A percentile compares a stretch with the other conserved stretches of the same genome.
Evolutionary conservation across 1,284 basidiomycete species (phyloP).

Genomic region (Apiotrichum sp.): DNA sequence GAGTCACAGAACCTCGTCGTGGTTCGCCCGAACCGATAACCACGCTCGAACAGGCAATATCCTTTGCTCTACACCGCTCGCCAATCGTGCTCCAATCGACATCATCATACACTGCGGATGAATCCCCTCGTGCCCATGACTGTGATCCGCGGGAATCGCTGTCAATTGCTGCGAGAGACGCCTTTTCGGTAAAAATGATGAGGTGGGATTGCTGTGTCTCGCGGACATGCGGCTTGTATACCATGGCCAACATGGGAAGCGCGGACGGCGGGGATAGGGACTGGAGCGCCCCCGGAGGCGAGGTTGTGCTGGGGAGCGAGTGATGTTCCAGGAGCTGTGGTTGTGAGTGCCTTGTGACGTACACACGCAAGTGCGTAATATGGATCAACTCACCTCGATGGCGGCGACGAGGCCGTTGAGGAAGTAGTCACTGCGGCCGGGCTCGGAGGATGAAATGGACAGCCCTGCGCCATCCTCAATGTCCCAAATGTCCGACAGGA

Average conservation of each 20-base stretch:
- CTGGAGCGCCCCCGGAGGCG: slow-evolving; percentile 9
- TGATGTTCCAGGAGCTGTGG: slow-evolving; percentile 16
- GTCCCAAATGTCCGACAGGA: slow-evolving; percentile 19
- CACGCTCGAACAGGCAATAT: slow-evolving; percentile 17
- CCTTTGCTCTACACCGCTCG: slow-evolving; percentile 16
- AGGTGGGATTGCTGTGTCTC: slow-evolving; percentile 13
- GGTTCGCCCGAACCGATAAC: slow-evolving; percentile 8
- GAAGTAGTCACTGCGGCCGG: slow-evolving; percentile 16
- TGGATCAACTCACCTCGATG: slow-evolving; percentile 16
- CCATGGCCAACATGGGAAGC: slow-evolving; percentile 17
- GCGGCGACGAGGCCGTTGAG: slow-evolving; percentile 17
- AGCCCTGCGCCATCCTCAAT: slow-evolving; percentile 17
- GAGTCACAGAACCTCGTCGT: background rate
- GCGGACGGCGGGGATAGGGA: slow-evolving; percentile 13
- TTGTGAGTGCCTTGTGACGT: slow-evolving; percentile 2
- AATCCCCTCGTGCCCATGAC: slow-evolving; percentile 13
- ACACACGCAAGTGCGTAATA: background rate
- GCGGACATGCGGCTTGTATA: slow-evolving; percentile 4
- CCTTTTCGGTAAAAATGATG: slow-evolving; percentile 18
- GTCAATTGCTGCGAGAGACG: slow-evolving; percentile 12
- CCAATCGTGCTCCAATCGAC: slow-evolving; percentile 19
- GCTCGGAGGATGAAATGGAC: slow-evolving; percentile 15
- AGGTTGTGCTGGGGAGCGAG: slow-evolving; percentile 6
- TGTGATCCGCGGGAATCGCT: slow-evolving; percentile 9
- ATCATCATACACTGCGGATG: slow-evolving; percentile 14